Evolutionary conservation across 2,329 filamentous ascomycete genomes (phyloP), one percentile per base, ranked within the genome.

Genomic region (Verticillium dahliae): DNA sequence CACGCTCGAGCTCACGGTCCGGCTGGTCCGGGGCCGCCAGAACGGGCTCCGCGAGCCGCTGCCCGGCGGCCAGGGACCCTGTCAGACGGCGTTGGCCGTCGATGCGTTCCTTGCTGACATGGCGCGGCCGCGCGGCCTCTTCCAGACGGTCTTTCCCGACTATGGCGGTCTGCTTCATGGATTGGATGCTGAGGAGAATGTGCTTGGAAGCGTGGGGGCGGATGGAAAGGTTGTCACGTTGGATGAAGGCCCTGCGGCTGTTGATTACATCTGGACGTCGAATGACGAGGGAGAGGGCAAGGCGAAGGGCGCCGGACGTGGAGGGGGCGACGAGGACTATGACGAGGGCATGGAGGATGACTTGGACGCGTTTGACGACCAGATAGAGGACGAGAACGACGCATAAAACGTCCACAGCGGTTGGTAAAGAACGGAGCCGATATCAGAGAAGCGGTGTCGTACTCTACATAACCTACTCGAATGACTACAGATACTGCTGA

Each of bases 71-170:
- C 31, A 45, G 38, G 35, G 2, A 10, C 18, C 27, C 18, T 31
- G 15, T 18, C 22, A 27, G 57, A 58, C 18, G 15, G 37, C 38
- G 7, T 18, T 27, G 35, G 57, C 35, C 22, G 38, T 45, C 15
- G 57, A 58, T 18, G n/a, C 13, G n/a, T 58, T 39, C 11, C 57
- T 58, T 6, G 13, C 4, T 9, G 57, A 45, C 37, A 22, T 58
- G 27, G 18, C 13, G 10, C 27, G 15, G 5, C 31, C 56, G 15
- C 52, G 31, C 55, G 37, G 56, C 56, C 37, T 58, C 58, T 57
- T 54, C 14, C 56, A 37, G 38, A 34, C 57, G n/a, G 35, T 58
- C 11, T 57, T 63, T 60, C 35, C 39, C 57, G 57, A 62, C 60
- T 58, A 59, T 35, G 61, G 60, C 57, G 54, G 54, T 54, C 41